Base-by-base conservation (phyloP, 1,139 yeast species). In the Ogataea hybrid region DNA sequence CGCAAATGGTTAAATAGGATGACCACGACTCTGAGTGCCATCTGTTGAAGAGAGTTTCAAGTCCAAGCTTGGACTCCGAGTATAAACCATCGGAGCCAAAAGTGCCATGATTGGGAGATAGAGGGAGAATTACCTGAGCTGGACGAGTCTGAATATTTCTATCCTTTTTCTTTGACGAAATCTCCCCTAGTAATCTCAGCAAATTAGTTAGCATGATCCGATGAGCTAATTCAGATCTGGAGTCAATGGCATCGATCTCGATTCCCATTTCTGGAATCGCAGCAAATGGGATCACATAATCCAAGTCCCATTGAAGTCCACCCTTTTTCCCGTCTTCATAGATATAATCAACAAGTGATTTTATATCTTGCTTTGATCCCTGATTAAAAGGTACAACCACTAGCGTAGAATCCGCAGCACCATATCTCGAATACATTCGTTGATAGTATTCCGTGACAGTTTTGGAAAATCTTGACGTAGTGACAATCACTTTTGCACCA, bases 21-120 rank as follows among this genome's bases (percentile, higher is more conserved):
- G 84, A 83, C 98, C 98, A 92, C 50, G 90, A 87, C 75, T 92
- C 98, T 39, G 97, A 90, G 69, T 84, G 78, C 98, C 98, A 92
- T 77, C 97, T 86, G 84, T 90, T 90, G 80, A 92, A 88, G 65
- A 92, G 74, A 28, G 97, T 90, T 73, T 92, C 98, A 58, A 92
- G 76, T 38, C 95, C 87, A 50, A 92, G 74, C 77, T 92, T 92
- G 49, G 97, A 90, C 73, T 92, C 98, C 23, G 97, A 89, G 77
- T 92, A 92, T 65, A 92, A 77, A 69, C 98, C 98, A 64, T 92
- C 98, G 57, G 87, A 85, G 63, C 98, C 98, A 59, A 92, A 92
- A 46, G 96, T 88, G 68, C 98, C 98, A 64, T 92, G 98, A 73
- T 92, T 92, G 58, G 98, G 98, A 57, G 97, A 90, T 67, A 92